Percentiles rank a stretch among this genome's conserved stretches.
These are phyloP conservation scores for Pulveroboletus ravenelii DNA, from an alignment of 768 basidiomycete genomes.

Conservation along the genomic window DNA sequence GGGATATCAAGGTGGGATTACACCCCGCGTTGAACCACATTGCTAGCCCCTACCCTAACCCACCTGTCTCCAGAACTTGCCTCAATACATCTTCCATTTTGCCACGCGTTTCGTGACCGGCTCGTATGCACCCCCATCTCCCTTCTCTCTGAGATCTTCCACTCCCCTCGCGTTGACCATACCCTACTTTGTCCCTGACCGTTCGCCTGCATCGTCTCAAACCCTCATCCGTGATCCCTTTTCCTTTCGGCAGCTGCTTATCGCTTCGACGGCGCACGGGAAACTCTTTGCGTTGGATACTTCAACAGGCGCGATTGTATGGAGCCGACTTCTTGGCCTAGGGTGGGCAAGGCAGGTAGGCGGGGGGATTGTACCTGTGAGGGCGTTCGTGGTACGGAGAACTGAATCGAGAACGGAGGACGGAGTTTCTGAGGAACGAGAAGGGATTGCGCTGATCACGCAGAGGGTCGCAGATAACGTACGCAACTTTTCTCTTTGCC, in stretches of 20 bases:
- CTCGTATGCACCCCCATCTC: conserved; percentile 50
- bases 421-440: conserved; percentile 6
- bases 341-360: conserved; percentile 61
- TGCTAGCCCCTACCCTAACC: not conserved
- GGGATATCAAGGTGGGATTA: conserved; percentile 49
- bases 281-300: conserved; percentile 83
- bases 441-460: conserved; percentile 60
- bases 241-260: conserved; percentile 81
- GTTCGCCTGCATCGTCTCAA: conserved; percentile 30
- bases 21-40: not conserved
- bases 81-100: conserved; percentile 64
- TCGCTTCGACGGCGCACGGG: conserved; percentile 64
- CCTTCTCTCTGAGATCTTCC: conserved; percentile 23
- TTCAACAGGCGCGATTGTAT: conserved; percentile 68
- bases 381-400: conserved; percentile 49
- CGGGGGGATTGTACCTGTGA: conserved; percentile 52
- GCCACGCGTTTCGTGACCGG: conserved; percentile 66
- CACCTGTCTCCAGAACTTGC: conserved; percentile 51
- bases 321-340: conserved; percentile 74
- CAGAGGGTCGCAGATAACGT: conserved; percentile 63
- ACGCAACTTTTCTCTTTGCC: conserved; percentile 19
- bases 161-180: conserved; percentile 7
- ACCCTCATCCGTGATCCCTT: conserved; percentile 67
- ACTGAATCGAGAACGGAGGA: conserved; percentile 22
- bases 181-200: conserved; percentile 15